These are phyloP conservation scores for Sabuloglossum arenarium DNA, from an alignment of 495 filamentous ascomycete species.

Conservation along the genomic window DNA sequence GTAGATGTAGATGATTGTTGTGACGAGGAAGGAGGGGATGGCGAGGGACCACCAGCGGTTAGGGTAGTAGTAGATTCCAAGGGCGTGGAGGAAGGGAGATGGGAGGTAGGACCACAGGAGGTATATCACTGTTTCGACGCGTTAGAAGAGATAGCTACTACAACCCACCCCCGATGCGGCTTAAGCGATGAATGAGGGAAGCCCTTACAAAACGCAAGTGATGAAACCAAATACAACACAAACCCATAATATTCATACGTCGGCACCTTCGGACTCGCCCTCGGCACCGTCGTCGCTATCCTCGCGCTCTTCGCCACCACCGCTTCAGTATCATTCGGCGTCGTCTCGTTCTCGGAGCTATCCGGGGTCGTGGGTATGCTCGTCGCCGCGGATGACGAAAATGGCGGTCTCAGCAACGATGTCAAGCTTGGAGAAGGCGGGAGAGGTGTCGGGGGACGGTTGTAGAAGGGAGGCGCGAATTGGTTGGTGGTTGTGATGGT, in stretches of 20 bases:
- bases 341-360: constrained; percentile 69
- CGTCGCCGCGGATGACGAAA: constrained; percentile 25
- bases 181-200: too few relatives aligned
- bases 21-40: constrained; percentile 74
- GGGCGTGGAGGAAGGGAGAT: constrained; percentile 71
- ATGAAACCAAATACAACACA: constrained; percentile 75
- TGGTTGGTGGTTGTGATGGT: background rate
- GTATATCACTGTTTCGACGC: constrained; percentile 45
- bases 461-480: constrained; percentile 26
- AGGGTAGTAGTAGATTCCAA: constrained; percentile 93
- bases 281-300: constrained; percentile 51
- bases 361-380: constrained; percentile 72
- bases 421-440: constrained; percentile 88
- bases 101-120: constrained; percentile 89
- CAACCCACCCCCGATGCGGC: too few relatives aligned
- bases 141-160: too few relatives aligned
- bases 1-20: constrained; percentile 79
- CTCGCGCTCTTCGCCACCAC: constrained; percentile 42
- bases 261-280: constrained; percentile 78
- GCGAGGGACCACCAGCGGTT: constrained; percentile 95
- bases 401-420: constrained; percentile 68
- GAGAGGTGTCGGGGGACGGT: constrained; percentile 36
- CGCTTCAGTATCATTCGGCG: constrained; percentile 36
- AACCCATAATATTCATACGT: constrained; percentile 99
- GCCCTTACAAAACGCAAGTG: constrained; percentile 42